A percentile compares a stretch with the other conserved stretches of the same genome.
Conservation (phyloP, 1,284 basidiomycete species). For the Tilletiaria anomala region DNA sequence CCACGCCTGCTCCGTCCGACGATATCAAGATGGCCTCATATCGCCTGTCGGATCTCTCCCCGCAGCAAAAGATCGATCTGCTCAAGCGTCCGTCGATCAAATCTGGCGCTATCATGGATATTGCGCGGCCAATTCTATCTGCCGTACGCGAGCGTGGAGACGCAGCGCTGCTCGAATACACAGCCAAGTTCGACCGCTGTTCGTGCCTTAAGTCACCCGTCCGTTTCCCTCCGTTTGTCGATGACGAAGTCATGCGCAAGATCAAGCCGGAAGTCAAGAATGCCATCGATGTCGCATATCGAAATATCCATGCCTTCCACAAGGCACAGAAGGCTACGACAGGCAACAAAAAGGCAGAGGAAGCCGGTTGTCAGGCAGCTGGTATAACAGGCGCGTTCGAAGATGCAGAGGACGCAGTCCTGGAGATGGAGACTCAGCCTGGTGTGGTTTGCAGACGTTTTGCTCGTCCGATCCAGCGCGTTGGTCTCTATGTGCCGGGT, state of each 20-base stretch:
- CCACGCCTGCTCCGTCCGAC: conserved; percentile 15
- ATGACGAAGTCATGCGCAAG: conserved; percentile 44
- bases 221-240: conserved; percentile 30
- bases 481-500: conserved; percentile 93
- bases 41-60: conserved; percentile 40
- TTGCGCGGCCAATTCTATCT: conserved; percentile 87
- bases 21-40: conserved; percentile 34
- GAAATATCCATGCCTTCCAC: conserved; percentile 55
- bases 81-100: conserved; percentile 81
- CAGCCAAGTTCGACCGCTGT: conserved; percentile 79
- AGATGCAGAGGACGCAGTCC: conserved; percentile 48
- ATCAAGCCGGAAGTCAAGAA: conserved; percentile 46
- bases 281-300: conserved; percentile 84
- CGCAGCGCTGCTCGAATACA: conserved; percentile 69
- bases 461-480: conserved; percentile 78
- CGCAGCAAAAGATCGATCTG: conserved; percentile 53
- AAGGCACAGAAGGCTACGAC: conserved; percentile 34
- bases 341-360: conserved; percentile 45
- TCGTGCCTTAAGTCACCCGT: conserved; percentile 42
- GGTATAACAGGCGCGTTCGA: conserved; percentile 18
- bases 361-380: conserved; percentile 5
- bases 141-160: conserved; percentile 74
- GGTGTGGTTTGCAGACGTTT: conserved; percentile 63
- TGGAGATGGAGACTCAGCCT: conserved; percentile 91
- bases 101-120: conserved; percentile 83